These are phyloP conservation scores for Rubroshorea leprosula DNA, from an alignment of 345 rosid species.

Conservation along the genomic window DNA sequence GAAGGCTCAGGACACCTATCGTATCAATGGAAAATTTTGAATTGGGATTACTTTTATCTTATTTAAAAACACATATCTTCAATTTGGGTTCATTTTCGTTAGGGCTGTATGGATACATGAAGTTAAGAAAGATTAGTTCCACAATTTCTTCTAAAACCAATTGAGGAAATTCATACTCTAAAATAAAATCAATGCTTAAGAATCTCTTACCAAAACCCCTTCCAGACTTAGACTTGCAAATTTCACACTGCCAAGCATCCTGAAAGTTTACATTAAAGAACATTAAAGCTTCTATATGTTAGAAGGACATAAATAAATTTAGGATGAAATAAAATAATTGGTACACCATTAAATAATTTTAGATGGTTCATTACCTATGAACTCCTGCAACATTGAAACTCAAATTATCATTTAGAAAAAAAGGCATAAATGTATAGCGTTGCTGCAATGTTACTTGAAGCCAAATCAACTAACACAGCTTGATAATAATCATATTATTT, in stretches of 20 bases:
- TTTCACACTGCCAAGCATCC: conserved; percentile 98
- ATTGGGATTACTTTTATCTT: too few species aligned
- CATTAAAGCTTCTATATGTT: not conserved
- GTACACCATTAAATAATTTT: not conserved
- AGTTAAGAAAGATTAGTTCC: too few species aligned
- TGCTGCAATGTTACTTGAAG: too few species aligned
- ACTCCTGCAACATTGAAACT: not conserved
- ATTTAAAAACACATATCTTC: too few species aligned
- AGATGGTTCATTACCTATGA: not conserved
- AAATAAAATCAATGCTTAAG: conserved; percentile 8
- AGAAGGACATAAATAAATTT: not conserved
- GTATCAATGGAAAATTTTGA: too few species aligned
- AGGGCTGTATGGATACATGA: too few species aligned
- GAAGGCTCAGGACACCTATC: not conserved
- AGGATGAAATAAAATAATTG: not conserved
- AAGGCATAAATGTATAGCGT: not conserved
- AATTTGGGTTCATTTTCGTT: too few species aligned
- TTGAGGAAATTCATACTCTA: not conserved
- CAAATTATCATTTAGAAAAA: not conserved
- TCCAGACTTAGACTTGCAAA: conserved; percentile 87
- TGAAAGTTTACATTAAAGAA: conserved; percentile 22
- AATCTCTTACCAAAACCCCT: conserved; percentile 97
- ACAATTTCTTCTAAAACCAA: not conserved
- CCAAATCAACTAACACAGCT: too few species aligned
- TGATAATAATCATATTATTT: too few species aligned